phyloP scores from a whole-genome alignment of 176 grass and related monocot genomes.

The Juncus inflexus region DNA sequence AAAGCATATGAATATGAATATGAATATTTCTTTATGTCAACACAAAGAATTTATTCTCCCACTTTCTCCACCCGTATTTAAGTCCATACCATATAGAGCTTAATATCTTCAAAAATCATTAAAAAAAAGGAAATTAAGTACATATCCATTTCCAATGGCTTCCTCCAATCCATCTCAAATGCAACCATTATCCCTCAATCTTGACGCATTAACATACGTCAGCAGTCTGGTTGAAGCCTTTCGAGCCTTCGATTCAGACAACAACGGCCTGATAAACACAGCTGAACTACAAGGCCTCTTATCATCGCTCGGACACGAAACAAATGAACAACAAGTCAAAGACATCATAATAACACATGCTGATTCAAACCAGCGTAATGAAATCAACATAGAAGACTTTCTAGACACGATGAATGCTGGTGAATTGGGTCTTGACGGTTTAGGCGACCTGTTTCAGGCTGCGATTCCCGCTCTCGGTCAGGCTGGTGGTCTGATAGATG shows the following conservation, averaged over 20 bases:
- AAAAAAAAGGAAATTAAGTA: not conserved
- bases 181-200: conserved; percentile 34
- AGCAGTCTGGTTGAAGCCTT: conserved; percentile 76
- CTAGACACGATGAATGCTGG: conserved; percentile 65
- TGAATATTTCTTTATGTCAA: conserved; percentile 35
- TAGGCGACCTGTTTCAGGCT: conserved; percentile 59
- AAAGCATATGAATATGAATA: no score
- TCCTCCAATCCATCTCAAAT: conserved; percentile 17
- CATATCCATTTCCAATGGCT: conserved; percentile 24
- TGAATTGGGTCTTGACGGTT: conserved; percentile 48
- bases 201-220: conserved; percentile 82
- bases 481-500: conserved; percentile 27
- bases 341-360: conserved; percentile 73
- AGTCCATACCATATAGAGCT: not conserved
- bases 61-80: not conserved
- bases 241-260: conserved; percentile 78
- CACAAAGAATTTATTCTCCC: conserved; percentile 52
- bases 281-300: conserved; percentile 61
- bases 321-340: conserved; percentile 36
- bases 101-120: conserved; percentile 1
- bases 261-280: conserved; percentile 50
- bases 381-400: conserved; percentile 63
- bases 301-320: conserved; percentile 52
- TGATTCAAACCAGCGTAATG: conserved; percentile 46
- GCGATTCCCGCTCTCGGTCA: conserved; percentile 44